Conservation (phyloP, 208 protist species). For the Leishmania gerbilli region DNA sequence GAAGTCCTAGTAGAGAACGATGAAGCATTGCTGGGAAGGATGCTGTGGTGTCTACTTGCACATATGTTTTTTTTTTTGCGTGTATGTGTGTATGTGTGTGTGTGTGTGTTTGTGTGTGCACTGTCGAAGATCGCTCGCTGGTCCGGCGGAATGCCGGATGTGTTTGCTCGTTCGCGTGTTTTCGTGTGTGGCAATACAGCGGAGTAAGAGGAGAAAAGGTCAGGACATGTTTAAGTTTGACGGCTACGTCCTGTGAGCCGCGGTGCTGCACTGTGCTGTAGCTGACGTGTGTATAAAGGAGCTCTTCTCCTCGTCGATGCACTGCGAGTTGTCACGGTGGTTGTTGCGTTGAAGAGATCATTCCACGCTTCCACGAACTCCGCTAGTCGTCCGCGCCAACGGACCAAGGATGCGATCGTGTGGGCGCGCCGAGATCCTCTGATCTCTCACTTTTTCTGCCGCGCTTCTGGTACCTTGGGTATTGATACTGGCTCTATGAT, state of each 20-base stretch:
- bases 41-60: neutral
- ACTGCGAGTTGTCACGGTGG: neutral
- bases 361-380: neutral
- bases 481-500: neutral
- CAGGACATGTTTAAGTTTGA: neutral
- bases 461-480: neutral
- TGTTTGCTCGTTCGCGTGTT: neutral
- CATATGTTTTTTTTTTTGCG: neutral
- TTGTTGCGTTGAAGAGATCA: neutral
- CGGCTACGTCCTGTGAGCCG: neutral
- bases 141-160: neutral
- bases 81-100: neutral
- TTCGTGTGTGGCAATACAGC: neutral
- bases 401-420: neutral
- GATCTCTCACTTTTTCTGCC: neutral
- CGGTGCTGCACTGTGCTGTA: neutral
- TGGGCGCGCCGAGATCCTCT: neutral
- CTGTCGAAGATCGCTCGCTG: neutral
- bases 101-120: neutral
- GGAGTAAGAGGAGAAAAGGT: neutral
- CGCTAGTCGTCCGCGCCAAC: neutral
- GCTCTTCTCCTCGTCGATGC: neutral
- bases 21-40: neutral
- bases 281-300: neutral
- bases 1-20: conserved; percentile 63